Conservation (phyloP, 371 early-diverging fungal genomes). For the Phascolomyces articulosus region DNA sequence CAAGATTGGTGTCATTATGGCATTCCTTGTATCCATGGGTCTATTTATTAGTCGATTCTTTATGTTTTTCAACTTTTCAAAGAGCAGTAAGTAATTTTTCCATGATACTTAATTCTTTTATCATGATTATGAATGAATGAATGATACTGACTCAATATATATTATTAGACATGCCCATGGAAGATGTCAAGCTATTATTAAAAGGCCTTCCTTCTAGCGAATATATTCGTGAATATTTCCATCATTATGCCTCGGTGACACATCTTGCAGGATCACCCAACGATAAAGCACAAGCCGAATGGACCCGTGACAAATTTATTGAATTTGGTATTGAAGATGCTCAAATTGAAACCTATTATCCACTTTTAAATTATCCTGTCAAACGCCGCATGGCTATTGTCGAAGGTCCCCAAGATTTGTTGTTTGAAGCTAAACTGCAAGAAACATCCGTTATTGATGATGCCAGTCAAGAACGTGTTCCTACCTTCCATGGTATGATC, state of each 20-base stretch:
- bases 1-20: background rate
- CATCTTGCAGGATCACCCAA: conserved; percentile 52
- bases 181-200: conserved; percentile 23
- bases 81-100: conserved; percentile 10
- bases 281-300: conserved; percentile 51
- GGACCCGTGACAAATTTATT: conserved; percentile 55
- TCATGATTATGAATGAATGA: background rate
- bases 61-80: conserved; percentile 1
- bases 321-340: conserved; percentile 54
- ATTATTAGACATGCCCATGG: conserved; percentile 11
- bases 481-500: conserved; percentile 66
- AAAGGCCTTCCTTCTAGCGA: conserved; percentile 28
- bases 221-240: conserved; percentile 36
- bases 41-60: conserved; percentile 13
- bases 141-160: background rate
- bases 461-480: conserved; percentile 48
- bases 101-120: background rate
- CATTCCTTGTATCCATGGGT: background rate
- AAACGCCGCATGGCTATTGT: conserved; percentile 56
- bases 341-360: conserved; percentile 60
- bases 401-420: conserved; percentile 40
- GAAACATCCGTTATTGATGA: conserved; percentile 62
- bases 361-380: conserved; percentile 63
- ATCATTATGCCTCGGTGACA: conserved; percentile 54
- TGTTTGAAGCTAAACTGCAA: conserved; percentile 53